Base-by-base conservation (phyloP, 2,329 filamentous ascomycete genomes). In the Ceratocystis variospora region DNA sequence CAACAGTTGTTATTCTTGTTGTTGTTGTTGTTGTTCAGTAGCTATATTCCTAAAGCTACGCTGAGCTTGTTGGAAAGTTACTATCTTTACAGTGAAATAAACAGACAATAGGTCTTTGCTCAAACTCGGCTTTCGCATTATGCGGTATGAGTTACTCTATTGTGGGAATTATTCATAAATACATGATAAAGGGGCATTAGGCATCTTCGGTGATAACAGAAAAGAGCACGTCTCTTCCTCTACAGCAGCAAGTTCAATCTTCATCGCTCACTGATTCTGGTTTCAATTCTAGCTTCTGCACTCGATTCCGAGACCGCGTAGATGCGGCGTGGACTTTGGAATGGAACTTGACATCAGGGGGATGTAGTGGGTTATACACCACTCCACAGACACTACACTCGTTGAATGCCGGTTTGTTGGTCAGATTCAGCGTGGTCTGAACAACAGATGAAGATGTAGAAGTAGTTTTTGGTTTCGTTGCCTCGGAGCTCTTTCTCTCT, bases 401-500 rank as follows among this genome's bases (percentile, higher is more conserved):
- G 1, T 76, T 74, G 67, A 79, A 79, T 0, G 77, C 71, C 2
- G 76, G 75, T 31, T 75, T 73, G 0, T 74, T 72, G 0, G 77
- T 78, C 1, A 79, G 71, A 44, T 79, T 79, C n/a, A 79, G 72
- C 1, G 77, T 79, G 1, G 76, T 79, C 63, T 79, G 77, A 0
- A 79, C 71, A 0, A 63, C 50, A 53, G 44, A 50, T 28, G 53
- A 33, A n/a, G 53, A 12, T 5, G 65, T 22, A 45, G 53, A 65
- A 44, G 17, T 46, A 46, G 61, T 61, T 46, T 55, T 64, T 17
- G 28, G 17, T 17, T 57, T 61, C 31, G 5, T 19, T 37, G 48
- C 48, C 17, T 8, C 15, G 4, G n/a, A n/a, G 28, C 28, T 8
- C 2, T 41, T 22, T 19, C 19, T 41, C 37, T 55, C 25, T 19